A percentile compares a stretch with the other conserved stretches of the same genome.
Evolutionary conservation across 73 alveolate genomes (phyloP).

Genomic region (Paramecium pentaurelia): DNA sequence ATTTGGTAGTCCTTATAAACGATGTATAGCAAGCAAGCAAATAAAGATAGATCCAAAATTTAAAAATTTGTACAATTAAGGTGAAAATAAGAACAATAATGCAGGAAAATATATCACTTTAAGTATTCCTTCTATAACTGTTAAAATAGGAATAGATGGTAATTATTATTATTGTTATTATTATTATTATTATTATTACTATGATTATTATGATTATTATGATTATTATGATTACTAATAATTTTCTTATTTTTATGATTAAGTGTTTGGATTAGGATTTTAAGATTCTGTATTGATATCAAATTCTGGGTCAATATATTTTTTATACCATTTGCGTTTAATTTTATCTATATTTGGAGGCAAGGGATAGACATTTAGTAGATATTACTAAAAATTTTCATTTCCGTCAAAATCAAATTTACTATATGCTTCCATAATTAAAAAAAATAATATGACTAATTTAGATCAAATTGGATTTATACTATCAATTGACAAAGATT

Average conservation of each 20-base stretch:
- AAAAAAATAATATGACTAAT: slow-evolving; percentile 1
- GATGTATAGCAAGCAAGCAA: background rate
- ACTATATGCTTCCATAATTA: slow-evolving; percentile 31
- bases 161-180: background rate
- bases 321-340: slow-evolving; percentile 36
- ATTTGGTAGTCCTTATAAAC: background rate
- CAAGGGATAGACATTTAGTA: background rate
- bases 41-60: background rate
- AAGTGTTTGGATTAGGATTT: background rate
- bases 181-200: background rate
- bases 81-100: background rate
- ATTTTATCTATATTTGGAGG: background rate
- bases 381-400: background rate
- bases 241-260: background rate
- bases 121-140: slow-evolving; percentile 10
- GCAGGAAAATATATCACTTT: slow-evolving; percentile 11
- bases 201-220: background rate
- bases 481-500: background rate
- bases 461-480: slow-evolving; percentile 23
- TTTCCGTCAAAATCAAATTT: slow-evolving; percentile 27
- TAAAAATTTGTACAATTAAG: background rate
- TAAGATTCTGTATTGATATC: background rate
- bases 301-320: slow-evolving; percentile 19
- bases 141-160: background rate
- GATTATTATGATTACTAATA: background rate